Conservation (phyloP, 2,329 filamentous ascomycete genomes). For the Talaromyces islandicus region DNA sequence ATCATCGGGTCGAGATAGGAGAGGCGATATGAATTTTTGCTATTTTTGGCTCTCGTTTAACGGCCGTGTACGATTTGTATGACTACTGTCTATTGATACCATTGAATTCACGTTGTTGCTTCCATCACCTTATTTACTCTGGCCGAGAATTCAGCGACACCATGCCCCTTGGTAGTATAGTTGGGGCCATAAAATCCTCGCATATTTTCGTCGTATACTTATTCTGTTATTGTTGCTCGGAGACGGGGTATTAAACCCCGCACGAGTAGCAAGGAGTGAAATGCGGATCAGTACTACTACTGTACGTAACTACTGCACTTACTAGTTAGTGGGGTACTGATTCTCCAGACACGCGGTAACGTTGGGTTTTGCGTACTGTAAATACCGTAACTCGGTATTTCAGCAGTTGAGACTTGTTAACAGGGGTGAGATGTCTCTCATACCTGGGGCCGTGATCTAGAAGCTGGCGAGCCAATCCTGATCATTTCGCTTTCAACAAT, state of each 20-base stretch:
- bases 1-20: not conserved
- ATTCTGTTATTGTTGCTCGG: not conserved
- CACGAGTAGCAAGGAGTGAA: not conserved
- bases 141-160: not conserved
- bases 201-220: not conserved
- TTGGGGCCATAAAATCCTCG: not conserved
- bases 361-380: no score
- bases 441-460: not conserved
- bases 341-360: no score
- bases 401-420: not conserved
- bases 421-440: not conserved
- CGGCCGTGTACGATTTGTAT: not conserved
- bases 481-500: not conserved
- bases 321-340: not conserved
- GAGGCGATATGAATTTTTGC: not conserved
- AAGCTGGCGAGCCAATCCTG: not conserved
- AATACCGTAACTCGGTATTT: no score
- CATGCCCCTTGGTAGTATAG: no score
- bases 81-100: not conserved
- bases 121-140: not conserved
- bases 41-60: not conserved
- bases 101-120: not conserved
- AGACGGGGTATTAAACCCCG: no score
- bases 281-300: not conserved
- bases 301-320: no score